Evolutionary conservation across 176 grass and related monocot species (phyloP).

Genomic region (Aegilops sharonensis): DNA sequence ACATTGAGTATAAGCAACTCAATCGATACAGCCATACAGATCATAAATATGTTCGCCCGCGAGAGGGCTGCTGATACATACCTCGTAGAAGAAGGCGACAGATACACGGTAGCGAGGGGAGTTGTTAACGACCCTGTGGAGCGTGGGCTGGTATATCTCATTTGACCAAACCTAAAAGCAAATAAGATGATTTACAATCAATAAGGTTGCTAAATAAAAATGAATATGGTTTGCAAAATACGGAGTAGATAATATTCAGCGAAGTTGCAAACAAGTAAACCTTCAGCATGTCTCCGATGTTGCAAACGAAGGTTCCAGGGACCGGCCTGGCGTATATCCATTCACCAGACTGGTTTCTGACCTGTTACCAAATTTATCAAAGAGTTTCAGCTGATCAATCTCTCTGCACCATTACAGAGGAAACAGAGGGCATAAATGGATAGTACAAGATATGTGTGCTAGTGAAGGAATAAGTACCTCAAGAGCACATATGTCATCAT

Average conservation of each 20-base stretch:
- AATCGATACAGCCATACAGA: too few species aligned
- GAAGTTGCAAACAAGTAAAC: not conserved
- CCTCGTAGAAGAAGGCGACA: conserved; percentile 87
- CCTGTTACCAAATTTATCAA: conserved; percentile 36
- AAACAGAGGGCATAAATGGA: not conserved
- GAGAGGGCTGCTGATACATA: not conserved
- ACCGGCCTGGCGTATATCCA: conserved; percentile 85
- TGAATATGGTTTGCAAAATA: too few species aligned
- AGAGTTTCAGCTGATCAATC: not conserved
- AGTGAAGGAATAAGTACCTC: conserved; percentile 46
- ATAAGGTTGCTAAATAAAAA: not conserved
- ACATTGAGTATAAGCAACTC: not conserved
- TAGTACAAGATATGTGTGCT: not conserved
- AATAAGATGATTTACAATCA: not conserved
- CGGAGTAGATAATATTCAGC: too few species aligned
- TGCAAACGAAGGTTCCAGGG: conserved; percentile 88
- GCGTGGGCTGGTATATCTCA: conserved; percentile 81
- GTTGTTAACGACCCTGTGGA: conserved; percentile 78
- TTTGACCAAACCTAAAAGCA: conserved; percentile 81
- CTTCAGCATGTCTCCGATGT: conserved; percentile 59
- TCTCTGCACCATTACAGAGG: conserved; percentile 21
- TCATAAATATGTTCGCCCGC: too few species aligned
- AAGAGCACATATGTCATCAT: conserved; percentile 84
- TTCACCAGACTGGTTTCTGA: conserved; percentile 72
- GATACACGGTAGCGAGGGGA: conserved; percentile 80